Base-by-base conservation (phyloP, 2,329 filamentous ascomycete genomes). In the Hyphodiscus sp. region DNA sequence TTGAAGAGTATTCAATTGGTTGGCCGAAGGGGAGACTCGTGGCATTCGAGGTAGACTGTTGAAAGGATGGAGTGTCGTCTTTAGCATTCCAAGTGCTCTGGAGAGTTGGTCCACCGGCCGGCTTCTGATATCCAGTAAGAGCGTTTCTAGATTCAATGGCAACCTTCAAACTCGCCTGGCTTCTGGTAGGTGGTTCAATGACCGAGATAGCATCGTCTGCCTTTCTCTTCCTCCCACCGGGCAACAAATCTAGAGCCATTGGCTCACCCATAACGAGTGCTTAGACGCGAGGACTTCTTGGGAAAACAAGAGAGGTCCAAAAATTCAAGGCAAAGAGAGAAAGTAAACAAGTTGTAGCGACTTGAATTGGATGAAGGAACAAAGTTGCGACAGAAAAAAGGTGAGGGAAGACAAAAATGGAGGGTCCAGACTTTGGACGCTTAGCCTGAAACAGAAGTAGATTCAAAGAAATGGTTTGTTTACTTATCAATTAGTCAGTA, bases 21-120 rank as follows among this genome's bases (percentile, higher is more conserved):
- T 81, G 76, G 58, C 80, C 80, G 50, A 83, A 82, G 18, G 80
- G 79, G 20, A 83, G 71, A 54, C 71, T 78, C 43, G 79, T 76
- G 29, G 79, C 80, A 46, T 65, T 63, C 47, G 57, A 61, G 16
- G 53, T 59, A 49, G 68, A 67, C 48, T 66, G 63, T 51, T 44
- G 56, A 43, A 62, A 61, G 8, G 61, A 50, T 16, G 60, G 54
- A 18, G 59, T 30, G n/a, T 66, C 59, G 13, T 54, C 48, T 41
- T 61, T 53, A 26, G 57, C 57, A 46, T 68, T 68, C 65, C 66
- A 68, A 23, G 54, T 65, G 55, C 64, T 67, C 2, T 58, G 41
- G 15, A 65, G 62, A 9, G 56, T 55, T 44, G 62, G 58, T 41
- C 56, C 59, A 46, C 65, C 65, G 20, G 58, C 54, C 30, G 65